Evolutionary conservation across 768 basidiomycete genomes (phyloP), one percentile per base, ranked within the genome.

Genomic region (Boletus rufocinnamomeus): DNA sequence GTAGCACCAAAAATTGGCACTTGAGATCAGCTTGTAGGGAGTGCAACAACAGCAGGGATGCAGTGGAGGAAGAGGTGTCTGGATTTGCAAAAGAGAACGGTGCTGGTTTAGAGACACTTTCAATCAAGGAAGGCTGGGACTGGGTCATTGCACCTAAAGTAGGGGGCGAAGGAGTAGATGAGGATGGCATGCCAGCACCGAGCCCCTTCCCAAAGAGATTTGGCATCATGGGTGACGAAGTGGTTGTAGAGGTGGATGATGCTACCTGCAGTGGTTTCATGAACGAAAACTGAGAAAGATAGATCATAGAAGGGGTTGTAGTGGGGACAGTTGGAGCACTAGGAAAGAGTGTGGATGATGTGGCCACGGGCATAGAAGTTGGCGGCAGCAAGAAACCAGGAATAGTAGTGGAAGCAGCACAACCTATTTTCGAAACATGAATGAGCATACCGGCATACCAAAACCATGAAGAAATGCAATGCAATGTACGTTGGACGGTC

Each of bases 121-220:
- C 58, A 9, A 30, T 52, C 9, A 48, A 47, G 14, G 53, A 54
- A 17, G 21, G 68, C 45, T 60, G 61, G 25, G 35, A n/a, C 47
- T 63, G 61, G 14, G 57, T 59, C 23, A 45, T 47, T 50, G 37
- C 44, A 41, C 55, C 54, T 21, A 48, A 32, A 30, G 45, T 52
- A 16, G 58, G 59, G 47, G 58, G 21, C 30, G 27, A 66, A 43
- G 54, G 19, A 7, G 47, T n/a, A 38, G 62, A 30, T n/a, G 52
- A 43, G 10, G 60, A 28, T 21, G 57, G 34, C 6, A 41, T 28
- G 40, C 59, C 19, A 27, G 44, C 56, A 65, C 60, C 34, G 32
- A 53, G 27, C 28, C 69, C 71, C 54, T 78, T 74, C 27, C 60
- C 60, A 40, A 75, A 73, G 59, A 74, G 70, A 55, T 70, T 73